Evolutionary conservation across 768 basidiomycete species (phyloP), one percentile per base, ranked within the genome.

Genomic region (Termitomyces heimii): DNA sequence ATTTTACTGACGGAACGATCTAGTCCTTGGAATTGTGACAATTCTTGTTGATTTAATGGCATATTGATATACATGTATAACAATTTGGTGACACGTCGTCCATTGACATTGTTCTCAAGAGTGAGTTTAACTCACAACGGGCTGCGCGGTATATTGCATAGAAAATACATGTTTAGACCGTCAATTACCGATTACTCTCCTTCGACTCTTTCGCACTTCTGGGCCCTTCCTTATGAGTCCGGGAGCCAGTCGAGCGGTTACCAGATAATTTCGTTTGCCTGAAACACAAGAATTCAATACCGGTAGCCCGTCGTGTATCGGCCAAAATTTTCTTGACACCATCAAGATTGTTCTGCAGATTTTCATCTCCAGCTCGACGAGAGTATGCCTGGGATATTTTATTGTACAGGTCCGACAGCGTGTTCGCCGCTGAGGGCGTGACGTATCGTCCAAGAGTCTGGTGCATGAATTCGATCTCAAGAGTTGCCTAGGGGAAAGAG

Each of bases 381-480:
- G 85, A 81, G 72, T 98, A 98, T 18, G 93, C 89, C 71, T 93
- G 86, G 13, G 94, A 96, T 62, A 99, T 98, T 64, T 88, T 92
- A 68, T 88, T 91, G 75, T 98, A 99, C 53, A 98, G 79, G 57
- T 96, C 90, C 31, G 92, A 89, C 28, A 99, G 82, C 49, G 86
- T 92, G 66, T 86, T 85, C 35, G 89, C 89, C 14, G 96, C 92
- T 7, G 79, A 66, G 1, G 86, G 77, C 16, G 90, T 89, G 54
- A 98, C 89, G 68, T 96, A 95, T 63, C 90, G 86, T 31, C 87
- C 84, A 42, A 99, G 77, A 6, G 92, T 94, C 74, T 98, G 97
- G 71, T 99, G 96, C 79, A 98, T 86, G 76, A 98, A 98, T 74
- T 98, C 97, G 63, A 98, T 97, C 71, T 98, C 96, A 28, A 99